Base-by-base conservation (phyloP, 2,329 filamentous ascomycete genomes). In the Blastomyces percursus region DNA sequence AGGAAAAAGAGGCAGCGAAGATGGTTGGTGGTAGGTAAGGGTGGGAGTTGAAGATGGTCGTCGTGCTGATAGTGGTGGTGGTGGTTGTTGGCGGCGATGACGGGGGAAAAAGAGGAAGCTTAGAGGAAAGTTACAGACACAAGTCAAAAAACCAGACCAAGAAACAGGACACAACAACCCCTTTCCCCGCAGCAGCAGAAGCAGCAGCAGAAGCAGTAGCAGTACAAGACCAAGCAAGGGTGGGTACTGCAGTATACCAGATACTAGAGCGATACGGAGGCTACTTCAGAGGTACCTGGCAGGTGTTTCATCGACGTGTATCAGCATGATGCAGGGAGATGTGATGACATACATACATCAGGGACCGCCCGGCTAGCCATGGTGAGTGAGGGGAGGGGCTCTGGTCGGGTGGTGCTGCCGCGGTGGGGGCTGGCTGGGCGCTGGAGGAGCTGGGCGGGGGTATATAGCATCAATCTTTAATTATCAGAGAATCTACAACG, bases 51-150 rank as follows among this genome's bases (percentile, higher is more conserved):
- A 11, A 12, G 59, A 32, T 30, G 50, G 38, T 24, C n/a, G 46
- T 16, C 44, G 12, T 54, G 16, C 12, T 32, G 24, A 40, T 21
- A 12, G 27, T 27, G 40, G 54, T 21, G 24, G 38, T 50, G 46
- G 19, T 54, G n/a, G 48, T 11, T 46, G 35, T 55, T 9, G 27
- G 12, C 8, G 51, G 51, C 9, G 32, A 30, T 9, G 40, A 51
- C 11, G 51, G 54, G 32, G 27, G 42, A 8, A 30, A 21, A 59
- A 11, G 27, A 61, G 65, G 62, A 65, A 59, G 60, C 65, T 66
- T 63, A 62, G 32, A 46, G 7, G 59, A n/a, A 46, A 46, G 44
- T 46, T 46, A 46, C 44, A 35, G 32, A 9, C 19, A 46, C 42
- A 46, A n/a, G 40, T 42, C 46, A 11, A 27, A 27, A 21, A 8